These are phyloP conservation scores for Starmerella floris DNA, from an alignment of 805 yeast genomes.

Conservation along the genomic window DNA sequence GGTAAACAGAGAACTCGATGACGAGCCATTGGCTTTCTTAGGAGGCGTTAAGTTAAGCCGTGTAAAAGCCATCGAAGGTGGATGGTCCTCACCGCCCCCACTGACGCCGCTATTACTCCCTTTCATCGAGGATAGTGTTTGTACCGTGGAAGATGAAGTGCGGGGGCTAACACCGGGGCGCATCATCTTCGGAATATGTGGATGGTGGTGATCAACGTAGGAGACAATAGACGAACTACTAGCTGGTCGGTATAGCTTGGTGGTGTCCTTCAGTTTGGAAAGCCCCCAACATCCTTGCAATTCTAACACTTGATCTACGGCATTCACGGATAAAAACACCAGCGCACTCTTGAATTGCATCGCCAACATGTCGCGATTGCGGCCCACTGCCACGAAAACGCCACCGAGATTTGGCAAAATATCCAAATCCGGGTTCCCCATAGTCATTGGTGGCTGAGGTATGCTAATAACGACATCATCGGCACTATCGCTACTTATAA, in stretches of 20 bases:
- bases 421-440: constrained; percentile 8
- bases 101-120: neutral
- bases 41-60: neutral
- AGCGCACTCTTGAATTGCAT: constrained; percentile 9
- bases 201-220: neutral
- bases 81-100: neutral
- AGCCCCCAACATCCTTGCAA: constrained; percentile 18
- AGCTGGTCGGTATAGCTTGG: neutral
- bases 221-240: neutral
- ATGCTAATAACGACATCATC: constrained; percentile 9
- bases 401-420: constrained; percentile 13
- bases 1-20: neutral
- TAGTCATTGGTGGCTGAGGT: constrained; percentile 16
- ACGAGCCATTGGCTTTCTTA: neutral
- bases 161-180: neutral
- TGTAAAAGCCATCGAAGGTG: neutral
- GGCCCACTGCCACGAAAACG: constrained; percentile 13
- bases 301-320: constrained; percentile 9
- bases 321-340: constrained; percentile 9
- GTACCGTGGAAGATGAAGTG: neutral
- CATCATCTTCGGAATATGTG: neutral
- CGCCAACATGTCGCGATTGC: constrained; percentile 13
- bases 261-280: constrained; percentile 9
- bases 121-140: neutral
- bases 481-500: neutral